Evolutionary conservation across 116 monocot species (phyloP).

Genomic region (Thalassia testudinum): DNA sequence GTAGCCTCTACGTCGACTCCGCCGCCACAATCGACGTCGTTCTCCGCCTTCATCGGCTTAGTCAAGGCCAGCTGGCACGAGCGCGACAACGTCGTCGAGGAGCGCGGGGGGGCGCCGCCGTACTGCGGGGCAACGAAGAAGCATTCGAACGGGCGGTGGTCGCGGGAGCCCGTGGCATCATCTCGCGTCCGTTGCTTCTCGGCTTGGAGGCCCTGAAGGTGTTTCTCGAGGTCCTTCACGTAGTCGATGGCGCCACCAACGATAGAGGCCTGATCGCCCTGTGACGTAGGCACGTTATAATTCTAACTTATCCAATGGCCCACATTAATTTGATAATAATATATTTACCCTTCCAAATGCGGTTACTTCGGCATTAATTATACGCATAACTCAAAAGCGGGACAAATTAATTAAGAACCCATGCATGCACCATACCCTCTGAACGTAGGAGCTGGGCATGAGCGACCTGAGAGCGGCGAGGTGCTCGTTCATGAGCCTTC

Average conservation of each 20-base stretch:
- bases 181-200: slow-evolving; percentile 22
- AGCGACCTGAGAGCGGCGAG: no score
- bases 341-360: no score
- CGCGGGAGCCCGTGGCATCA: neutral
- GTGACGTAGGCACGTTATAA: slow-evolving; percentile 82
- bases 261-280: no score
- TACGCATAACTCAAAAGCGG: no score
- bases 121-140: slow-evolving; percentile 71
- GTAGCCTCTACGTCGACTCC: slow-evolving; percentile 49
- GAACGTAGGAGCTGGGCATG: no score
- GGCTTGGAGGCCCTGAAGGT: slow-evolving; percentile 37
- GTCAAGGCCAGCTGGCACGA: neutral
- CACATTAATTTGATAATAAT: neutral
- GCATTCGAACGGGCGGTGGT: slow-evolving; percentile 6
- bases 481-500: no score
- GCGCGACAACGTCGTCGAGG: neutral
- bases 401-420: no score
- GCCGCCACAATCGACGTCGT: neutral
- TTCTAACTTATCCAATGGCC: slow-evolving; percentile 10
- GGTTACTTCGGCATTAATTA: no score
- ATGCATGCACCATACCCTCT: neutral
- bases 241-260: no score
- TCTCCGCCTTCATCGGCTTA: neutral
- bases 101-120: neutral
- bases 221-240: no score